Percentiles rank a stretch among this genome's conserved stretches.
phyloP scores from a whole-genome alignment of 352 stramenopile genomes.

The Phytophthora vignae region DNA sequence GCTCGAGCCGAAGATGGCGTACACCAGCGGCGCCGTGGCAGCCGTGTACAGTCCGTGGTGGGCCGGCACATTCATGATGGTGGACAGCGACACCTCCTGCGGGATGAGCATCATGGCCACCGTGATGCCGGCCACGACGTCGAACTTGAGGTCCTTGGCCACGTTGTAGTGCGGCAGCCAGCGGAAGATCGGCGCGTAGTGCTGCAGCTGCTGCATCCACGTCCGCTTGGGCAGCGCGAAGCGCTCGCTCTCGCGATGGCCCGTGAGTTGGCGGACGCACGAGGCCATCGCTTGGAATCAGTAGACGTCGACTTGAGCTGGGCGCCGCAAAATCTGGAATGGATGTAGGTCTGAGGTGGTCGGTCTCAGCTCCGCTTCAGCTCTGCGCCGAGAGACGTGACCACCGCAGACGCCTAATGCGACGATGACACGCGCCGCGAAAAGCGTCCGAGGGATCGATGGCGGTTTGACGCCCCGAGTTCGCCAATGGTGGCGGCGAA shows the following conservation, averaged over 20 bases:
- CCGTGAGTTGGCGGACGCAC: slow-evolving; percentile 10
- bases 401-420: background rate
- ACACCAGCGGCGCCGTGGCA: slow-evolving; percentile 81
- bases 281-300: slow-evolving; percentile 22
- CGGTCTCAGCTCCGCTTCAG: slow-evolving; percentile 15
- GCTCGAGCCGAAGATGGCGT: slow-evolving; percentile 85
- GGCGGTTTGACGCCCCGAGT: background rate
- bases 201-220: slow-evolving; percentile 27
- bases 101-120: slow-evolving; percentile 91
- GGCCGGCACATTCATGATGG: slow-evolving; percentile 85
- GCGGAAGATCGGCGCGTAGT: slow-evolving; percentile 54
- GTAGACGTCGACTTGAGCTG: slow-evolving; percentile 14
- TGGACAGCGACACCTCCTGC: slow-evolving; percentile 89
- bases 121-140: slow-evolving; percentile 59
- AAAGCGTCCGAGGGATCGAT: background rate
- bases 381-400: slow-evolving; percentile 1
- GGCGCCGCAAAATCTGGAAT: slow-evolving; percentile 17
- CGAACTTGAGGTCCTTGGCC: slow-evolving; percentile 59
- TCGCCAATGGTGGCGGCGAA: slow-evolving; percentile 5
- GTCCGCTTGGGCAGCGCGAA: slow-evolving; percentile 35
- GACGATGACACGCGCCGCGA: background rate
- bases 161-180: slow-evolving; percentile 68
- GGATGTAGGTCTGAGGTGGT: slow-evolving; percentile 1
- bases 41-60: slow-evolving; percentile 93
- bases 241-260: slow-evolving; percentile 24